Percentiles rank a stretch among this genome's conserved stretches.
phyloP scores from a whole-genome alignment of 2,329 filamentous ascomycete species.

The Talaromyces pinophilus region DNA sequence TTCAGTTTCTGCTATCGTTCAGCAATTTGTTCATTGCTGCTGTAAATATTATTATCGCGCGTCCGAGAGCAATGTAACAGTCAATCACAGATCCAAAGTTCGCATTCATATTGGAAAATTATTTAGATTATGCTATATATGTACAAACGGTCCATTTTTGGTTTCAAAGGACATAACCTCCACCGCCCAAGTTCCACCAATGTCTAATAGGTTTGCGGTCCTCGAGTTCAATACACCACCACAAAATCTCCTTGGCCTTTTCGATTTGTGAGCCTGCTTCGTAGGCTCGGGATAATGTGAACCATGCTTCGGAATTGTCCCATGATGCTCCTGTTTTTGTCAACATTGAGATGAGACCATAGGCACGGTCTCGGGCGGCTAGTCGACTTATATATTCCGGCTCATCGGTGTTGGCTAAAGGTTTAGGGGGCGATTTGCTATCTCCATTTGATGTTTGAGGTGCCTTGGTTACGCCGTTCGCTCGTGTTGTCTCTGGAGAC shows the following conservation, averaged over 20 bases:
- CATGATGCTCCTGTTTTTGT: conserved; percentile 85
- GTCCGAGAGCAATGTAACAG: neutral
- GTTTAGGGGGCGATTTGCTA: conserved; percentile 22
- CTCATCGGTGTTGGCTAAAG: neutral
- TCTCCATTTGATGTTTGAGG: neutral
- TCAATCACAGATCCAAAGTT: conserved; percentile 1
- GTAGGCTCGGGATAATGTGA: conserved; percentile 79
- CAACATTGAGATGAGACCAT: conserved; percentile 75
- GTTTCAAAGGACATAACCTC: conserved; percentile 62
- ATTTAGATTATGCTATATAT: conserved; percentile 14
- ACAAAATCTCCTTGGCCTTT: conserved; percentile 87
- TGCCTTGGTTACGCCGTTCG: conserved; percentile 9
- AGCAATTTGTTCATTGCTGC: conserved; percentile 10
- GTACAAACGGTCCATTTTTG: conserved; percentile 14
- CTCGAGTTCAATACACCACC: conserved; percentile 97
- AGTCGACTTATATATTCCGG: conserved; percentile 66
- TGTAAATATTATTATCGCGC: conserved; percentile 8
- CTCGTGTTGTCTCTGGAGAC: neutral
- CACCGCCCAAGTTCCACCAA: conserved; percentile 71
- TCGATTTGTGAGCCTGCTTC: conserved; percentile 83
- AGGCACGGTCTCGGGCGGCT: conserved; percentile 86
- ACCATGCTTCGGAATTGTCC: conserved; percentile 94
- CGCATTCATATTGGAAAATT: conserved; percentile 1
- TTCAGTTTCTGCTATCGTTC: conserved; percentile 2
- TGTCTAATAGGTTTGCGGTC: conserved; percentile 76